These are phyloP conservation scores for Cudoniella acicularis DNA, from an alignment of 495 filamentous ascomycete species.

Conservation along the genomic window DNA sequence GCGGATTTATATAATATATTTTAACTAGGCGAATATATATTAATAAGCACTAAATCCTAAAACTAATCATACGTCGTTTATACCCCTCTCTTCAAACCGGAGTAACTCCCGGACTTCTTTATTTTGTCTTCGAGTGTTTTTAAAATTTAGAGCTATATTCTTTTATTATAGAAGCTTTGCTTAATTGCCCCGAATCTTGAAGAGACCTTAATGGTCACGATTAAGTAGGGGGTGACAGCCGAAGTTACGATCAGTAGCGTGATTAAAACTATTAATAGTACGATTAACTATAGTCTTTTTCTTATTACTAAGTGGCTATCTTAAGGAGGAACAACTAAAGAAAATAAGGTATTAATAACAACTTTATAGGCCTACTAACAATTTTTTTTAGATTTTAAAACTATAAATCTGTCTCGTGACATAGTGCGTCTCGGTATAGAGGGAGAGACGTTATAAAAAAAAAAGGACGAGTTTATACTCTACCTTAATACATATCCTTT, in stretches of 20 bases:
- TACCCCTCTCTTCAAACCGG: conserved; percentile 18
- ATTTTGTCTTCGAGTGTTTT: conserved; percentile 22
- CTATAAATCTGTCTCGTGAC: too few species aligned
- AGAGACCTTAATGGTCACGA: conserved; percentile 17
- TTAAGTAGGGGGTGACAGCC: conserved; percentile 24
- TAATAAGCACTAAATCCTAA: neutral
- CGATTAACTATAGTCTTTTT: conserved; percentile 18
- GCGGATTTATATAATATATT: conserved; percentile 18
- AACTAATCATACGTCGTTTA: conserved; percentile 13
- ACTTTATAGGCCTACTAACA: too few species aligned
- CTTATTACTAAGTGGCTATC: conserved; percentile 21
- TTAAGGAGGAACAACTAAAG: too few species aligned
- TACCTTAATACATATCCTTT: too few species aligned
- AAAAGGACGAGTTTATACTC: too few species aligned
- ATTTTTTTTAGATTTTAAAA: too few species aligned
- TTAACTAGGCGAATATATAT: conserved; percentile 14
- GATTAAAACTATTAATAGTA: conserved; percentile 20
- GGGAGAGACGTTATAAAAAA: too few species aligned
- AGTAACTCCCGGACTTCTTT: conserved; percentile 22
- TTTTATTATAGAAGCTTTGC: conserved; percentile 21
- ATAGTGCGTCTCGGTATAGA: too few species aligned
- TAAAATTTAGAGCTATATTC: conserved; percentile 22
- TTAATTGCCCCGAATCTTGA: conserved; percentile 21
- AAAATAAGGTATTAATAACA: too few species aligned
- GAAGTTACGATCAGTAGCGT: conserved; percentile 21